A percentile compares a stretch with the other conserved stretches of the same genome.
Conservation (phyloP, 768 basidiomycete species). For the Lepiota brunneoincarnata region DNA sequence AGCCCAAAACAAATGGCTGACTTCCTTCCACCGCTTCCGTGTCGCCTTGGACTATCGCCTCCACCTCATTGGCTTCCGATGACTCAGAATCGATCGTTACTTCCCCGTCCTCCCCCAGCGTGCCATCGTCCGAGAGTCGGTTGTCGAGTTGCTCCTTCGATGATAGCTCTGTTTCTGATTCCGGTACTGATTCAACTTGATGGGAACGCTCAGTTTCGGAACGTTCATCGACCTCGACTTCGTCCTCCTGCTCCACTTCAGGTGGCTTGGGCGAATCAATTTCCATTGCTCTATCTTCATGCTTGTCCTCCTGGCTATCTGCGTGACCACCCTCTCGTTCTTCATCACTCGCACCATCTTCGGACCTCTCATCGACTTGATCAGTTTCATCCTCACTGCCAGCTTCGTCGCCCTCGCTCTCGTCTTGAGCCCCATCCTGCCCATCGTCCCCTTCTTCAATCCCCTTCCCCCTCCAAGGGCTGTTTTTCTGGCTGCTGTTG, state of each 20-base stretch:
- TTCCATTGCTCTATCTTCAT: neutral
- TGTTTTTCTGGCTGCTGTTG: neutral
- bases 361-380: neutral
- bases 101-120: neutral
- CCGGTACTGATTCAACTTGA: neutral
- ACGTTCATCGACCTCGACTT: neutral
- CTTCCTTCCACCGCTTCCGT: slow-evolving; percentile 7
- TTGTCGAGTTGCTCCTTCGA: neutral
- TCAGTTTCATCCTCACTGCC: neutral
- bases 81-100: neutral
- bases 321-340: neutral
- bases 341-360: neutral
- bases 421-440: slow-evolving; percentile 8
- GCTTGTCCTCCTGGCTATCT: neutral
- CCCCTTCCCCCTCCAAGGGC: neutral
- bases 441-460: neutral
- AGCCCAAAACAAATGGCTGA: slow-evolving; percentile 6
- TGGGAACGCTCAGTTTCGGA: neutral
- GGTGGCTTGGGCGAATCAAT: no score
- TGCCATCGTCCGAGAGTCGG: no score
- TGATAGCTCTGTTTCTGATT: slow-evolving; percentile 2
- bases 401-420: neutral
- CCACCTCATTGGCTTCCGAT: neutral
- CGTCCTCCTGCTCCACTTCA: neutral
- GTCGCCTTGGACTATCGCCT: neutral